Base-by-base conservation (phyloP, 2,329 filamentous ascomycete species). In the Xylaria sp. region DNA sequence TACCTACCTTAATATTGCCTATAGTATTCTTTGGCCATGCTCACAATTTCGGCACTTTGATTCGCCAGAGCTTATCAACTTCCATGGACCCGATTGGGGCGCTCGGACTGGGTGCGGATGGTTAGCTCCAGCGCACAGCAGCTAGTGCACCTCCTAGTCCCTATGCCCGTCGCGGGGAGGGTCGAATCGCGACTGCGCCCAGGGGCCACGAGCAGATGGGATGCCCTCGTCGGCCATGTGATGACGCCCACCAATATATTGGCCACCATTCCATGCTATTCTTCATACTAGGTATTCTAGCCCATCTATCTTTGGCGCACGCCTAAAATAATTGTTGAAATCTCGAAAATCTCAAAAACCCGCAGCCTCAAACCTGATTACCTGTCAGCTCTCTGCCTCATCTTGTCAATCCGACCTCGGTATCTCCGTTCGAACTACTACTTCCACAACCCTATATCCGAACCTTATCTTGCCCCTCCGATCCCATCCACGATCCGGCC, bases 11-110 rank as follows among this genome's bases (percentile, higher is more conserved):
- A 49, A 50, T 14, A 37, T 28, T 57, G 21, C 33, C 35, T 54
- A n/a, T n/a, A n/a, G n/a, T n/a, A 21, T 58, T 54, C 37, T 47
- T 50, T 23, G 47, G 3, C 59, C 65, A 67, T 67, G 65, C 45
- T 60, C 35, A 43, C 38, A 14, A 38, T 6, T n/a, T 25, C n/a
- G 14, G 23, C 17, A 17, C 9, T 46, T 3, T 67, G 63, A 67
- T 67, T 67, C 57, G 63, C 42, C 31, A 21, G 43, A 66, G 65
- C 54, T 61, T 55, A 53, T 42, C 19, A n/a, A 54, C 7, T 25
- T 42, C 21, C 38, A 19, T 25, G 49, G 45, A 58, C 28, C 35
- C 28, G 25, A 17, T 49, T 43, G 47, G 42, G 14, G 53, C 12
- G 23, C 28, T 12, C 15, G 14, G n/a, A 47, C 38, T 46, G 17